Conservation (phyloP, 1,139 yeast species). For the Pichia sp. region DNA sequence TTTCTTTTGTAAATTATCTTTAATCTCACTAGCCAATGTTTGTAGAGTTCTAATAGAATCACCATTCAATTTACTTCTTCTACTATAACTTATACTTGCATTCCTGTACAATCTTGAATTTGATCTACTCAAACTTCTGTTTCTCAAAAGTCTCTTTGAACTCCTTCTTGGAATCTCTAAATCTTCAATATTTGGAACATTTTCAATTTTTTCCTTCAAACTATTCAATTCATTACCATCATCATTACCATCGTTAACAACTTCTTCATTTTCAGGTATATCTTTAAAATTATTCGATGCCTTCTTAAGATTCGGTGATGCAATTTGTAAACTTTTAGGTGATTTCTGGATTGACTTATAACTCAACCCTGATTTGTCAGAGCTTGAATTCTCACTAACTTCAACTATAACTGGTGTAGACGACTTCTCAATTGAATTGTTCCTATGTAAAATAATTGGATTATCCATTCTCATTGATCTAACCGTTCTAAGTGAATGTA, state of each 20-base stretch:
- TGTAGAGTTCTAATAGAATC: slow-evolving; percentile 5
- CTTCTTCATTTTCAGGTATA: neutral
- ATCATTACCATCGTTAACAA: neutral
- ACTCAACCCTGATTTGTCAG: neutral
- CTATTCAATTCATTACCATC: neutral
- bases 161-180: slow-evolving; percentile 15
- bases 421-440: neutral
- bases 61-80: neutral
- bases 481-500: neutral
- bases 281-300: neutral
- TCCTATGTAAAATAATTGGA: neutral
- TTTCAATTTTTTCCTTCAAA: too few relatives aligned
- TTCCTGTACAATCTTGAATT: neutral
- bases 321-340: too few relatives aligned
- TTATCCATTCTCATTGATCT: neutral
- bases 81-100: neutral
- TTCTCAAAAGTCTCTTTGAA: slow-evolving; percentile 11
- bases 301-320: neutral
- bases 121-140: neutral
- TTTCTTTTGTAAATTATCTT: neutral
- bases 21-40: slow-evolving; percentile 8
- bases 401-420: neutral
- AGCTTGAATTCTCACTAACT: neutral
- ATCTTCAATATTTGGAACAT: neutral
- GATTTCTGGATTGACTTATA: too few relatives aligned